Evolutionary conservation across 148 eudicot species (phyloP).

Genomic region (Diospyros lotus): DNA sequence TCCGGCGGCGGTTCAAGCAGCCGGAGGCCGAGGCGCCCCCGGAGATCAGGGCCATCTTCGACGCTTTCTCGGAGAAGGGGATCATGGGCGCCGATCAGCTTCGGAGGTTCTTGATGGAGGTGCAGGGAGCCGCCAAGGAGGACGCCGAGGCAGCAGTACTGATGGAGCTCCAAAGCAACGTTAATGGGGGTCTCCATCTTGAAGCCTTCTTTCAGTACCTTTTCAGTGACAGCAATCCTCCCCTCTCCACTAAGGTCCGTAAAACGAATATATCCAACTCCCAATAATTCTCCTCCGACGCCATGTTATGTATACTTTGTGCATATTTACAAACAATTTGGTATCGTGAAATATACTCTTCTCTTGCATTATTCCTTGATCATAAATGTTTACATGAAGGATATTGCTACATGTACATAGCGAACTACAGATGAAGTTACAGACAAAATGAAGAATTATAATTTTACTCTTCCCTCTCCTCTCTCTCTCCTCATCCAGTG

Average conservation of each 20-base stretch:
- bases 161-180: conserved; percentile 11
- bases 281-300: no score
- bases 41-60: conserved; percentile 27
- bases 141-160: conserved; percentile 19
- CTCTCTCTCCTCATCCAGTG: no score
- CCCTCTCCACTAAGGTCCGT: conserved; percentile 28
- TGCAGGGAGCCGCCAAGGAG: conserved; percentile 28
- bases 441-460: no score
- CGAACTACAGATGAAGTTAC: no score
- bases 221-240: conserved; percentile 20
- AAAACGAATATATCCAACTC: no score
- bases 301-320: no score
- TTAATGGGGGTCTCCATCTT: conserved; percentile 20
- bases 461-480: no score
- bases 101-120: conserved; percentile 26
- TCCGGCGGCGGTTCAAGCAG: conserved; percentile 23
- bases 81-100: conserved; percentile 24
- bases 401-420: no score
- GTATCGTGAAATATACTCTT: no score
- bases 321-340: no score
- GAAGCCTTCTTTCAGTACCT: conserved; percentile 28
- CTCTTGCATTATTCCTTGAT: no score
- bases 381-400: no score
- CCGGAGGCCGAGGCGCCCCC: conserved; percentile 24
- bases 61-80: conserved; percentile 28